Conservation (phyloP, 2,329 filamentous ascomycete species). For the Madurella fahalii region DNA sequence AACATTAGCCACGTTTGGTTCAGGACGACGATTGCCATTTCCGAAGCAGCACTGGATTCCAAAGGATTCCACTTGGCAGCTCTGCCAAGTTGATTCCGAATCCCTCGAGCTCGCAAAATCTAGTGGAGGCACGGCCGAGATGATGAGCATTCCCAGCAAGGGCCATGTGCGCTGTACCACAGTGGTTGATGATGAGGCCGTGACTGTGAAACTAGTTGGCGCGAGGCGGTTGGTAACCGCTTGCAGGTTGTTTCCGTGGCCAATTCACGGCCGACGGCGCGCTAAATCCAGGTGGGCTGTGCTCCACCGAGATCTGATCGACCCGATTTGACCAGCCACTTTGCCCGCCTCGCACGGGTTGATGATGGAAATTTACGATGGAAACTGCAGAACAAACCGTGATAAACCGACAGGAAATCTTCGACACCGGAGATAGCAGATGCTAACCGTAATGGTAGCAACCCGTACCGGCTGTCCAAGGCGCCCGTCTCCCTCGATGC, state of each 20-base stretch:
- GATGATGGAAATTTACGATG: too few species aligned
- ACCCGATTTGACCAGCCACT: neutral
- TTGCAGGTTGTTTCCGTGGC: conserved; percentile 8
- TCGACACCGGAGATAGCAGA: neutral
- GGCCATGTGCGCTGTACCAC: too few species aligned
- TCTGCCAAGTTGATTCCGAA: neutral
- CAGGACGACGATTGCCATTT: neutral
- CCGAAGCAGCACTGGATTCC: neutral
- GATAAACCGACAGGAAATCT: neutral
- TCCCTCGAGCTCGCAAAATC: too few species aligned
- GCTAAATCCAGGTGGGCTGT: conserved; percentile 13
- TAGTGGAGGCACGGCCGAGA: too few species aligned
- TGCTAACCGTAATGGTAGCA: neutral
- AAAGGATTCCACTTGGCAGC: neutral
- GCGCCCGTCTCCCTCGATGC: neutral
- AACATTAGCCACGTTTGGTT: neutral
- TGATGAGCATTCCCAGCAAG: too few species aligned
- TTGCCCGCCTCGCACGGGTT: neutral
- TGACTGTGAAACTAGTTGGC: conserved; percentile 10
- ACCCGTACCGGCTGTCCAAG: neutral
- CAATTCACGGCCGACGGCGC: neutral
- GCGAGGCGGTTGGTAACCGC: conserved; percentile 2
- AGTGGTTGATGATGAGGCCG: too few species aligned
- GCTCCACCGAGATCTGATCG: conserved; percentile 8
- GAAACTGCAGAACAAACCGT: neutral